These are phyloP conservation scores for Lactifluus hygrophoroides DNA, from an alignment of 768 basidiomycete species.

Conservation along the genomic window DNA sequence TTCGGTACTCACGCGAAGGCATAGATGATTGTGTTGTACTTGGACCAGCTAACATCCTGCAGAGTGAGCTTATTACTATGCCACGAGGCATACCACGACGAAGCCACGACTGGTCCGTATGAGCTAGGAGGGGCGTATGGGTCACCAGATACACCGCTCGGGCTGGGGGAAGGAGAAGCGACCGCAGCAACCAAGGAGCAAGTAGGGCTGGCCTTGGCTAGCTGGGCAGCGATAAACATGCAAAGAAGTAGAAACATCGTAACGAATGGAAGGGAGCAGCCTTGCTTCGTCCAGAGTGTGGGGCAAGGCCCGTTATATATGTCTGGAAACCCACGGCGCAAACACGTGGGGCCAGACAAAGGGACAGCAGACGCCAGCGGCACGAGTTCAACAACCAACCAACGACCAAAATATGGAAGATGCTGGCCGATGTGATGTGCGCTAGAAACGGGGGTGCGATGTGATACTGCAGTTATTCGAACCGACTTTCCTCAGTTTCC, in stretches of 20 bases:
- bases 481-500: too few relatives aligned
- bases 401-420: too few relatives aligned
- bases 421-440: too few relatives aligned
- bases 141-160: background rate
- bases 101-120: constrained; percentile 29
- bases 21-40: constrained; percentile 62
- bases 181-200: too few relatives aligned
- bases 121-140: too few relatives aligned
- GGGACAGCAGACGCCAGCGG: background rate
- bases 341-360: too few relatives aligned
- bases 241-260: background rate
- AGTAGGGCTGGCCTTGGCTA: background rate
- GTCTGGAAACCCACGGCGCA: background rate
- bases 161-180: too few relatives aligned
- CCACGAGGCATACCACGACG: constrained; percentile 68
- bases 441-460: too few relatives aligned
- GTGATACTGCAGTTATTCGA: too few relatives aligned
- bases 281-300: background rate
- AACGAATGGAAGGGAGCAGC: background rate
- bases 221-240: background rate
- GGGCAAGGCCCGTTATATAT: background rate
- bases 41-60: constrained; percentile 50
- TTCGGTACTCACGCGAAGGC: constrained; percentile 47
- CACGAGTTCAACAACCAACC: background rate
- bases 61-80: constrained; percentile 42